Percentiles rank a stretch among this genome's conserved stretches.
These are phyloP conservation scores for Botrytis aclada DNA, from an alignment of 2,329 filamentous ascomycete species.

Conservation along the genomic window DNA sequence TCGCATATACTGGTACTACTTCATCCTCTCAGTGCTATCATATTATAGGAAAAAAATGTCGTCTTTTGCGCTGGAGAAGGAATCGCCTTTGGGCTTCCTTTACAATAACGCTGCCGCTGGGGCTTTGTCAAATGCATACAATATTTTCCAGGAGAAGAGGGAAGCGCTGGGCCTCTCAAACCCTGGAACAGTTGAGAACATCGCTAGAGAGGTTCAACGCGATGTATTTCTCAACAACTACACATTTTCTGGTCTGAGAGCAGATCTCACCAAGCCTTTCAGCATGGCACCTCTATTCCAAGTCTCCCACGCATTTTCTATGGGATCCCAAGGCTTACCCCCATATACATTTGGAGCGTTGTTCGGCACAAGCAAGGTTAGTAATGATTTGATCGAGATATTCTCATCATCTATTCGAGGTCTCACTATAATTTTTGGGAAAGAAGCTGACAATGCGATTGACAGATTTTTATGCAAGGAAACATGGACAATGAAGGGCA, in stretches of 20 bases:
- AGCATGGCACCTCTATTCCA: constrained; percentile 93
- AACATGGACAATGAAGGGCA: constrained; percentile 91
- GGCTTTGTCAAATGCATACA: constrained; percentile 72
- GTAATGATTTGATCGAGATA: constrained; percentile 34
- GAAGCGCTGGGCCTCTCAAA: constrained; percentile 85
- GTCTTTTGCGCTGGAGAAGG: constrained; percentile 37
- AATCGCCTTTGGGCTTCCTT: constrained; percentile 62
- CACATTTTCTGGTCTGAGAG: constrained; percentile 94
- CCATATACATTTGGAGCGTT: constrained; percentile 94
- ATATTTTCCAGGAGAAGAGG: constrained; percentile 79
- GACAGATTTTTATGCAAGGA: constrained; percentile 88
- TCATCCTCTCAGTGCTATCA: constrained; percentile 1
- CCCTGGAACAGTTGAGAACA: constrained; percentile 86
- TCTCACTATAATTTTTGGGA: not conserved
- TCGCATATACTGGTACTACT: not conserved
- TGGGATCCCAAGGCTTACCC: constrained; percentile 84
- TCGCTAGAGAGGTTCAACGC: constrained; percentile 88
- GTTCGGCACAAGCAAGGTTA: constrained; percentile 88
- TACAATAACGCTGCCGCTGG: constrained; percentile 70
- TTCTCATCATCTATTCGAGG: not conserved
- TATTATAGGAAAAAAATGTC: constrained; percentile 30
- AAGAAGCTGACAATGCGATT: constrained; percentile 26
- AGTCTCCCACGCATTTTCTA: constrained; percentile 92
- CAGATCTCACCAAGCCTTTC: constrained; percentile 95
- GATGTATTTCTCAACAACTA: constrained; percentile 95